Percentiles rank a stretch among this genome's conserved stretches.
phyloP scores from a whole-genome alignment of 2,329 filamentous ascomycete genomes.

The Epichloe festucae region DNA sequence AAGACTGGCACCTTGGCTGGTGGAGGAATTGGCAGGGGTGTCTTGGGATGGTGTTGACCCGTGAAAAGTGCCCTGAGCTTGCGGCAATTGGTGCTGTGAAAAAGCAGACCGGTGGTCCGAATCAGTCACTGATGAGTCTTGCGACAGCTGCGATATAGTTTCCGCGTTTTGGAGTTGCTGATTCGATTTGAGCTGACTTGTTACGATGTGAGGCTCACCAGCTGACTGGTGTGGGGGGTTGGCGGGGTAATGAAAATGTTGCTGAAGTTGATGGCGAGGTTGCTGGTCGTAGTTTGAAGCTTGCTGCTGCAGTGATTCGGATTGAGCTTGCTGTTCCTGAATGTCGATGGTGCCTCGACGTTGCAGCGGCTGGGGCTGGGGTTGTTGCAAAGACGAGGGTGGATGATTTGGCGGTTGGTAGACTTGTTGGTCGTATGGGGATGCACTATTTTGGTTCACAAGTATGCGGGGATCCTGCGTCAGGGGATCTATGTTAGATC shows the following conservation, averaged over 20 bases:
- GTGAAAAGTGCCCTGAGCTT: constrained; percentile 30
- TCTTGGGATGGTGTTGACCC: constrained; percentile 22
- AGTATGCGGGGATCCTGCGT: constrained; percentile 27
- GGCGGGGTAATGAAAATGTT: constrained; percentile 11
- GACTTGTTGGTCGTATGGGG: constrained; percentile 35
- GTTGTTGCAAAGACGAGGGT: constrained; percentile 11
- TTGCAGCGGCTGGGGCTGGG: constrained; percentile 14
- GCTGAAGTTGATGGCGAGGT: constrained; percentile 18
- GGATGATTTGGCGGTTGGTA: constrained; percentile 20
- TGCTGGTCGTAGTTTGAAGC: constrained; percentile 20
- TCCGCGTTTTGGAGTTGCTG: constrained; percentile 36
- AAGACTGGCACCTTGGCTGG: background rate
- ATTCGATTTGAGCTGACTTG: constrained; percentile 22
- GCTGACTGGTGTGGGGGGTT: constrained; percentile 21
- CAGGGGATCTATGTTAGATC: constrained; percentile 27
- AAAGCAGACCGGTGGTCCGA: constrained; percentile 29
- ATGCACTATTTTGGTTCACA: constrained; percentile 26
- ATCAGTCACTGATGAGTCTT: constrained; percentile 44
- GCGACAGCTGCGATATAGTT: constrained; percentile 48
- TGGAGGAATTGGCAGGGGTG: background rate
- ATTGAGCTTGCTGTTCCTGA: constrained; percentile 22
- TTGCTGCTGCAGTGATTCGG: constrained; percentile 16
- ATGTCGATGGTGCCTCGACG: constrained; percentile 12
- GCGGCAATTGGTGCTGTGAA: constrained; percentile 30
- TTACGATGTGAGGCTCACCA: constrained; percentile 21